Percentiles rank a stretch among this genome's conserved stretches.
Evolutionary conservation across 805 yeast genomes (phyloP).

Genomic region (Zygoascus ofunaensis): DNA sequence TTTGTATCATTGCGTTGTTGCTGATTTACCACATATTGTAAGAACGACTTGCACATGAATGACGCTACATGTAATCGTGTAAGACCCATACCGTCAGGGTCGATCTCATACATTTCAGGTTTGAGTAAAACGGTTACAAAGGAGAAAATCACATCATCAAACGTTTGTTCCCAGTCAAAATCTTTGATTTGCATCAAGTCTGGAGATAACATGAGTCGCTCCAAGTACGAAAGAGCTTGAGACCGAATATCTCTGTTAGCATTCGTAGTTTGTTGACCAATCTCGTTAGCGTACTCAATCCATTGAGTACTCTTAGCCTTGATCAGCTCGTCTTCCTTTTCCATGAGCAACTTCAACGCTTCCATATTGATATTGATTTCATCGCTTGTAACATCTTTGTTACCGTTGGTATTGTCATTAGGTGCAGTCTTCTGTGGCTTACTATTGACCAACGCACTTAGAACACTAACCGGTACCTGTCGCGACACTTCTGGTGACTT

Average conservation of each 20-base stretch:
- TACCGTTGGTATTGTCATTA: slow-evolving; percentile 3
- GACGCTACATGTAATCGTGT: slow-evolving; percentile 63
- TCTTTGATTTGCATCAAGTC: slow-evolving; percentile 12
- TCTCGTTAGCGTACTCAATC: slow-evolving; percentile 61
- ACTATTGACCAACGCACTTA: slow-evolving; percentile 3
- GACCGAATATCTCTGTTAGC: slow-evolving; percentile 72
- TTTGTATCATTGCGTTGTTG: slow-evolving; percentile 18
- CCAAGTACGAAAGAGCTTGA: slow-evolving; percentile 55
- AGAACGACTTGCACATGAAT: slow-evolving; percentile 55
- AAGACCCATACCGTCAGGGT: slow-evolving; percentile 49
- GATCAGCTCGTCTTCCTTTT: neutral
- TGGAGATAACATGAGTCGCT: slow-evolving; percentile 40
- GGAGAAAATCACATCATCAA: slow-evolving; percentile 71
- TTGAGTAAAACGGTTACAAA: slow-evolving; percentile 56
- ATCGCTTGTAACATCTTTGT: neutral
- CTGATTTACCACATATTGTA: slow-evolving; percentile 36
- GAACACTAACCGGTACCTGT: neutral
- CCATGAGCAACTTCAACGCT: slow-evolving; percentile 26
- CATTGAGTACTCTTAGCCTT: slow-evolving; percentile 3
- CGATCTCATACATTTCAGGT: slow-evolving; percentile 54
- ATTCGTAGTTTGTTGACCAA: slow-evolving; percentile 82
- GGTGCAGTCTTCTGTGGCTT: slow-evolving; percentile 1
- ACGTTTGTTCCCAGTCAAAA: slow-evolving; percentile 34
- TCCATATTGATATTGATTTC: slow-evolving; percentile 13
- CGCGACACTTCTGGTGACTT: neutral